Conservation (phyloP, 2,329 filamentous ascomycete species). For the Aspergillus brunneoviolaceus region DNA sequence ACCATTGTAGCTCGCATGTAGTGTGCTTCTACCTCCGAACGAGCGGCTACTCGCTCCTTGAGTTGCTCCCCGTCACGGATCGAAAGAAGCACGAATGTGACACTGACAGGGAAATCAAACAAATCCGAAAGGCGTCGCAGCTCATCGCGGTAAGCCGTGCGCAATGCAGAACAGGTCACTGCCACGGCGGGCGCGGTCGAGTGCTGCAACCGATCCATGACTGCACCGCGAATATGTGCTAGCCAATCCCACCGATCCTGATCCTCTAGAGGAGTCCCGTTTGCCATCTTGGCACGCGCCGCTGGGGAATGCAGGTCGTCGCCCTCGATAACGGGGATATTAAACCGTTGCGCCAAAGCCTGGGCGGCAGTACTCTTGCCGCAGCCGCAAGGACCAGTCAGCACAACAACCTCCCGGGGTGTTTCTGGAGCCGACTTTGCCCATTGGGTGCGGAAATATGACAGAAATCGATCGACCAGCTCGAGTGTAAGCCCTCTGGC, state of each 20-base stretch:
- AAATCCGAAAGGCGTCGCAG: conserved; percentile 41
- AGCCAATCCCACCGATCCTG: conserved; percentile 57
- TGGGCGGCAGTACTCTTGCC: conserved; percentile 55
- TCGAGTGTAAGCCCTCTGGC: conserved; percentile 10
- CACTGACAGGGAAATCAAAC: conserved; percentile 20
- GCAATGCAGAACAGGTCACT: conserved; percentile 56
- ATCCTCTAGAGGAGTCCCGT: conserved; percentile 51
- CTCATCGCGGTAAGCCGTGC: conserved; percentile 56
- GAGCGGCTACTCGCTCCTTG: conserved; percentile 46
- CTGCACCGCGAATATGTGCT: conserved; percentile 23
- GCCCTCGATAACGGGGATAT: conserved; percentile 43
- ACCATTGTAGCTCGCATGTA: conserved; percentile 58
- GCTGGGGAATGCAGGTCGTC: conserved; percentile 53
- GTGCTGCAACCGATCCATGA: conserved; percentile 20
- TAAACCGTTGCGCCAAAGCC: conserved; percentile 44
- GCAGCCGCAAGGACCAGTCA: conserved; percentile 55
- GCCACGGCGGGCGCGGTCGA: conserved; percentile 37
- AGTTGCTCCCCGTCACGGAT: conserved; percentile 33
- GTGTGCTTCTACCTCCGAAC: conserved; percentile 43
- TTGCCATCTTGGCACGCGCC: conserved; percentile 54
- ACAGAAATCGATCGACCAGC: conserved; percentile 15
- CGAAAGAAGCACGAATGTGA: conserved; percentile 43
- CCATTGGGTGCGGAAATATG: conserved; percentile 17
- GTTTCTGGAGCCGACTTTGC: neutral
- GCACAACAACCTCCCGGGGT: conserved; percentile 24